These are phyloP conservation scores for Candida peoriensis DNA, from an alignment of 805 yeast genomes.

Conservation along the genomic window DNA sequence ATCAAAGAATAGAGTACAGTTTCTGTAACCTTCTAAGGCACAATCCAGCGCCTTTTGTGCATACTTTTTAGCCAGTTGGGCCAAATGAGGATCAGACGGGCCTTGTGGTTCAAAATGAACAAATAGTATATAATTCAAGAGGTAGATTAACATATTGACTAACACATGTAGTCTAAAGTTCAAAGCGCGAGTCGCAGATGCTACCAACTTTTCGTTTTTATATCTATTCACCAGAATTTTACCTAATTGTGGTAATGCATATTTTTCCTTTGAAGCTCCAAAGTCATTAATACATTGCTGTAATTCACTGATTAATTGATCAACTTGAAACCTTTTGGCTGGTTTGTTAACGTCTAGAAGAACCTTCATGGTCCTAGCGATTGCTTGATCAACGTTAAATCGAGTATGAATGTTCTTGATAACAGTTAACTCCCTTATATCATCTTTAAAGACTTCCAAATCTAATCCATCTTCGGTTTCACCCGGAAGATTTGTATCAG, in stretches of 20 bases:
- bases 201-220: constrained; percentile 16
- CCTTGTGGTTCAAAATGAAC: constrained; percentile 40
- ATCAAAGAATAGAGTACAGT: constrained; percentile 36
- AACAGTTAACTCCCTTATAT: constrained; percentile 40
- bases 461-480: constrained; percentile 17
- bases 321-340: constrained; percentile 37
- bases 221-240: constrained; percentile 20
- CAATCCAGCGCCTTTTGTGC: constrained; percentile 38
- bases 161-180: constrained; percentile 34
- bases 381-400: constrained; percentile 38
- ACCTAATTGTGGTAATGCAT: constrained; percentile 31
- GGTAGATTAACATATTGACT: constrained; percentile 43
- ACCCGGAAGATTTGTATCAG: constrained; percentile 41
- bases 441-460: constrained; percentile 21
- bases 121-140: constrained; percentile 44
- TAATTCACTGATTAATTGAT: constrained; percentile 29
- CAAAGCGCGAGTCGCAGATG: constrained; percentile 33
- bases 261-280: constrained; percentile 24
- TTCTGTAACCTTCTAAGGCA: constrained; percentile 39
- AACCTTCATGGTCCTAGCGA: constrained; percentile 35
- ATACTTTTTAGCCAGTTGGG: constrained; percentile 30
- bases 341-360: constrained; percentile 33
- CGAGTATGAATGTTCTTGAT: constrained; percentile 44
- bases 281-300: constrained; percentile 30
- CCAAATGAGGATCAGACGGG: constrained; percentile 29